phyloP scores from a whole-genome alignment of 2,329 filamentous ascomycete genomes.

The Sclerotinia subarctica region DNA sequence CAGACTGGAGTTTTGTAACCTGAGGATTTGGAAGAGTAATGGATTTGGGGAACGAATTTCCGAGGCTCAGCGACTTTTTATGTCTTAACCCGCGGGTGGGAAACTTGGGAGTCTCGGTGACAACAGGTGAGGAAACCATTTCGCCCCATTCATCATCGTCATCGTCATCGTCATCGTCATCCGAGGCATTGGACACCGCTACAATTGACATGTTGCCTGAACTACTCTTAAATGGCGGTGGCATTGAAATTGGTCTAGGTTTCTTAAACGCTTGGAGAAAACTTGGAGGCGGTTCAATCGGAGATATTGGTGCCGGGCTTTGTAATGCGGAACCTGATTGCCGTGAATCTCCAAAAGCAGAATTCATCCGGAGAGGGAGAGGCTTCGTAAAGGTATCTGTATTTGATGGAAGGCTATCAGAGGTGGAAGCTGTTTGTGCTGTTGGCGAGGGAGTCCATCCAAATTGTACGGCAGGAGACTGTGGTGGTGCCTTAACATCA shows the following conservation, averaged over 20 bases:
- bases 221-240: not conserved
- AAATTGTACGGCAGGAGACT: conserved; percentile 28
- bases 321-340: not conserved
- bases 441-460: conserved; percentile 27
- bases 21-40: conserved; percentile 16
- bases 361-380: not conserved
- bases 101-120: conserved; percentile 22
- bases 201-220: not conserved
- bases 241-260: conserved; percentile 15
- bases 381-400: not conserved
- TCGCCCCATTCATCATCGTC: conserved; percentile 42
- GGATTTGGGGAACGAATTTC: not conserved
- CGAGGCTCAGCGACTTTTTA: conserved; percentile 31
- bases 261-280: not conserved
- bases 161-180: conserved; percentile 26
- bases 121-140: conserved; percentile 39
- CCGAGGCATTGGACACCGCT: not conserved
- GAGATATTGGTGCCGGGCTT: not conserved
- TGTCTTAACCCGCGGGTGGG: conserved; percentile 22
- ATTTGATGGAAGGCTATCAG: not conserved
- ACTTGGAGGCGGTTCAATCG: conserved; percentile 5
- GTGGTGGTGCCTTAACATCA: conserved; percentile 15
- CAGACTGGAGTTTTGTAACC: conserved; percentile 14
- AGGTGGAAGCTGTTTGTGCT: conserved; percentile 1
- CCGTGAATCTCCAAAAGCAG: not conserved